phyloP scores from a whole-genome alignment of 148 eudicot genomes.

The Vaccinium vitisidaea region DNA sequence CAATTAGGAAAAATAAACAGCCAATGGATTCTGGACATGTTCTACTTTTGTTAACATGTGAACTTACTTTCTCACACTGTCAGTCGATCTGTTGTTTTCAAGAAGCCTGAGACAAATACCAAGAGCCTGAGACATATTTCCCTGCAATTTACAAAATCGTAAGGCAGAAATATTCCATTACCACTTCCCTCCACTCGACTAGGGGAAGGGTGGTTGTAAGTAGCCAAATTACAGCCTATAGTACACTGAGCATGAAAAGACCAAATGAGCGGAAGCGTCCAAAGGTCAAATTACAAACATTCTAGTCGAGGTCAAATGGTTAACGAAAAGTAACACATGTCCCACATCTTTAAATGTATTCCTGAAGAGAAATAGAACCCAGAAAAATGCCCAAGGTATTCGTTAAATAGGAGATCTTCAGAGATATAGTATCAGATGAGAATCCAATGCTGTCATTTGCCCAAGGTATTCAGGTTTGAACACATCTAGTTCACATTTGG shows the following conservation, averaged over 20 bases:
- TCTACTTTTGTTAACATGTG: neutral
- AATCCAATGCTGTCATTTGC: neutral
- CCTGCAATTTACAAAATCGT: slow-evolving; percentile 47
- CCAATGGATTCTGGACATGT: neutral
- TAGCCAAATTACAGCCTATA: neutral
- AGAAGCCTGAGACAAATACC: slow-evolving; percentile 91
- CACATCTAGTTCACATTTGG: neutral
- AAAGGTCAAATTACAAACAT: neutral
- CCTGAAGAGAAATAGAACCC: neutral
- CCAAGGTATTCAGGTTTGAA: neutral
- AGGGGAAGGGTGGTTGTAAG: neutral
- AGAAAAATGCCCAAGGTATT: neutral
- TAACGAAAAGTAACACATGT: neutral
- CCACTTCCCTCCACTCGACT: neutral
- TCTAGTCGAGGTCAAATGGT: neutral
- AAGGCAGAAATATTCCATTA: neutral
- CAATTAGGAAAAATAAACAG: neutral
- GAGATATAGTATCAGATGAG: neutral
- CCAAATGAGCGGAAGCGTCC: neutral
- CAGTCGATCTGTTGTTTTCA: slow-evolving; percentile 83
- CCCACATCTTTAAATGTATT: neutral
- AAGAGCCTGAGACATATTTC: slow-evolving; percentile 86
- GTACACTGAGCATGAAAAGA: neutral
- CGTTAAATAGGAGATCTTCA: neutral
- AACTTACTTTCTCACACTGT: slow-evolving; percentile 93